phyloP scores from a whole-genome alignment of 805 yeast species.

The Candida ficus region DNA sequence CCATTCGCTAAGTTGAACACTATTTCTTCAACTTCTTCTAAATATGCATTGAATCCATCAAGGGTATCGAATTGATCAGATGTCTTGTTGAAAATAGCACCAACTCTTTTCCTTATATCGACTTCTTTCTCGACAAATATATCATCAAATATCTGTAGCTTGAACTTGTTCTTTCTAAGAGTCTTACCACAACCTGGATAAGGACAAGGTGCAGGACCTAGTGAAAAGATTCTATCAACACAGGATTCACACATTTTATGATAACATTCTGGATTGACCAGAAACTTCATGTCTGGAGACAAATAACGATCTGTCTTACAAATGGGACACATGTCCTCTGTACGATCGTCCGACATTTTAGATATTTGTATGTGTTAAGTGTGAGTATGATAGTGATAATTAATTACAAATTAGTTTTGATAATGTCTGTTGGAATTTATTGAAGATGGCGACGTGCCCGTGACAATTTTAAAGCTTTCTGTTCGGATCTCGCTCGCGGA shows the following conservation, averaged over 20 bases:
- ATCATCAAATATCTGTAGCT: conserved; percentile 90
- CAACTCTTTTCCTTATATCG: conserved; percentile 78
- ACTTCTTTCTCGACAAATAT: conserved; percentile 86
- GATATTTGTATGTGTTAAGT: too few relatives aligned
- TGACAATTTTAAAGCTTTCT: background rate
- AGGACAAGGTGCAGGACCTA: conserved; percentile 97
- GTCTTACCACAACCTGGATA: conserved; percentile 86
- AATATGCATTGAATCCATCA: conserved; percentile 64
- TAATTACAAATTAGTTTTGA: too few relatives aligned
- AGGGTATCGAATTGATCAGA: conserved; percentile 62
- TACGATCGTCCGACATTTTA: conserved; percentile 8
- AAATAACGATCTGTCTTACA: conserved; percentile 93
- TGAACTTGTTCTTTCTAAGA: conserved; percentile 82
- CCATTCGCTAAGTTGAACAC: conserved; percentile 72
- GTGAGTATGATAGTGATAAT: too few relatives aligned
- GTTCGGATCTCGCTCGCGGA: background rate
- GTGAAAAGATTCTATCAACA: conserved; percentile 88
- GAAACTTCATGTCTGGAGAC: conserved; percentile 87
- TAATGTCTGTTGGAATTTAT: too few relatives aligned
- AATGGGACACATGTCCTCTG: conserved; percentile 89
- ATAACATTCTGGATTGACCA: conserved; percentile 95
- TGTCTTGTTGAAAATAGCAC: conserved; percentile 73
- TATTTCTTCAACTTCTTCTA: conserved; percentile 79
- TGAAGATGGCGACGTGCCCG: too few relatives aligned
- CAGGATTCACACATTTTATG: conserved; percentile 97